Evolutionary conservation across 2,329 filamentous ascomycete genomes (phyloP).

Genomic region (Xylaria sp.): DNA sequence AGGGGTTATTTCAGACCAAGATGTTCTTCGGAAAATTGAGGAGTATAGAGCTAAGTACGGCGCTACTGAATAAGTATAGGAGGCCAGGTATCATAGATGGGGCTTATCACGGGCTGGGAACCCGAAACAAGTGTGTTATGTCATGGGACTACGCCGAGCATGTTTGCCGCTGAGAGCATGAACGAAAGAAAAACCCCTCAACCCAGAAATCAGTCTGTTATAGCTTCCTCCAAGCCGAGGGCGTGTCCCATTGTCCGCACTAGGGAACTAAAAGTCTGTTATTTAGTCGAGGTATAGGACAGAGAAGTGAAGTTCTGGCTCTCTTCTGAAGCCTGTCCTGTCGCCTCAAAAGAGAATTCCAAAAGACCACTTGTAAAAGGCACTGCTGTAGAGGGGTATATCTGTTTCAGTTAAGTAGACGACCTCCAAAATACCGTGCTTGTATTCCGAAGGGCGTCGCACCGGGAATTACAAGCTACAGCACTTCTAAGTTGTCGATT

Average conservation of each 20-base stretch:
- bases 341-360: neutral
- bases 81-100: neutral
- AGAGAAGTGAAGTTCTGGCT: neutral
- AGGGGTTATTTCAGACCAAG: conserved; percentile 60
- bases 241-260: neutral
- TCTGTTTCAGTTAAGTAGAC: too few species aligned
- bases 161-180: neutral
- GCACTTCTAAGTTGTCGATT: neutral
- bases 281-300: neutral
- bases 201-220: neutral
- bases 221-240: neutral
- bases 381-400: too few species aligned
- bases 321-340: neutral
- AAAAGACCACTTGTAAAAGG: neutral
- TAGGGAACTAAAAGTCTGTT: neutral
- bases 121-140: neutral
- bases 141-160: neutral
- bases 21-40: conserved; percentile 70
- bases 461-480: too few species aligned
- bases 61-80: conserved; percentile 55
- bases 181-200: too few species aligned
- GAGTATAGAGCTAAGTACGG: conserved; percentile 74
- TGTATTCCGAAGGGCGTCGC: too few species aligned
- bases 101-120: neutral
- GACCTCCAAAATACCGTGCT: too few species aligned